phyloP scores from a whole-genome alignment of 208 protist species.

The Leishmania tropica region DNA sequence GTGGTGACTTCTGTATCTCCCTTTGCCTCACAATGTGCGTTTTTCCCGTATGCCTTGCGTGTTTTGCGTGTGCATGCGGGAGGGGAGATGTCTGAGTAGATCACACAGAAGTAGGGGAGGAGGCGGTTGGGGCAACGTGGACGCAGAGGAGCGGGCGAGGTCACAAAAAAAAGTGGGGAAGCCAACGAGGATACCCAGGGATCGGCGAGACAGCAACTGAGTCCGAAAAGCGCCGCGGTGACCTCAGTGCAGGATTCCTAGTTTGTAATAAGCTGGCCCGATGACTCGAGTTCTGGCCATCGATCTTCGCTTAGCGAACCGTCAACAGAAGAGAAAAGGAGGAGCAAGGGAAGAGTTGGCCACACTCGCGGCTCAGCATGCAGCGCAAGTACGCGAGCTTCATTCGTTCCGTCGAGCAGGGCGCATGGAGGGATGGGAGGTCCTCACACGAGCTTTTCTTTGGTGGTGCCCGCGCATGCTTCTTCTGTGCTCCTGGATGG shows the following conservation, averaged over 20 bases:
- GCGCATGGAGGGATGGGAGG: not conserved
- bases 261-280: not conserved
- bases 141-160: not conserved
- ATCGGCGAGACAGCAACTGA: not conserved
- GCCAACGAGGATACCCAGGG: not conserved
- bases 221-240: not conserved
- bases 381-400: not conserved
- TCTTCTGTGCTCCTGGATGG: not conserved
- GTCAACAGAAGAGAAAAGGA: not conserved
- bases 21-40: too few relatives aligned
- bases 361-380: not conserved
- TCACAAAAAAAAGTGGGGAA: not conserved
- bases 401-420: not conserved
- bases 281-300: not conserved
- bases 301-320: not conserved
- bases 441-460: not conserved
- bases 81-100: not conserved
- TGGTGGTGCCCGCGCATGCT: not conserved
- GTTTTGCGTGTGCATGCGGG: not conserved
- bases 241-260: not conserved
- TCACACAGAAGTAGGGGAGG: not conserved
- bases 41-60: not conserved
- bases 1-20: too few relatives aligned
- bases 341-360: not conserved
- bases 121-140: not conserved